These are phyloP conservation scores for Tetracladium marchalianum DNA, from an alignment of 495 filamentous ascomycete species.

Conservation along the genomic window DNA sequence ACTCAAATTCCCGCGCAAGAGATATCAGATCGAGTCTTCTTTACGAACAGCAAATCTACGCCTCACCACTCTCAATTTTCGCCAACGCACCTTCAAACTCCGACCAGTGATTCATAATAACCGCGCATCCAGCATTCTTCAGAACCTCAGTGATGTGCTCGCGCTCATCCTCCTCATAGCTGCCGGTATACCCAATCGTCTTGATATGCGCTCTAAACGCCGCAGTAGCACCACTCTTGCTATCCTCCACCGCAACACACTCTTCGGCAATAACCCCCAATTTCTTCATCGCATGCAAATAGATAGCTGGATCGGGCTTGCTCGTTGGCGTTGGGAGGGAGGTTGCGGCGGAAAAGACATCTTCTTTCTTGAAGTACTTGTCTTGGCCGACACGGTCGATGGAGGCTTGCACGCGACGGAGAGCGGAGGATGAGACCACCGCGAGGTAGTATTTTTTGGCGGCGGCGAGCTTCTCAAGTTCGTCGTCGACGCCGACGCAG, in stretches of 20 bases:
- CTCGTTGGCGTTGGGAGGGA: constrained; percentile 67
- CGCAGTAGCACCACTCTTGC: constrained; percentile 73
- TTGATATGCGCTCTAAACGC: constrained; percentile 76
- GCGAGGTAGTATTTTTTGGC: constrained; percentile 63
- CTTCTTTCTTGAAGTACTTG: constrained; percentile 64
- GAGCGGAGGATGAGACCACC: constrained; percentile 73
- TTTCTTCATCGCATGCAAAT: constrained; percentile 67
- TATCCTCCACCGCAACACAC: constrained; percentile 83
- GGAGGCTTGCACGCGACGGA: constrained; percentile 67
- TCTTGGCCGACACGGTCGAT: constrained; percentile 74
- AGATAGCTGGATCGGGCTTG: constrained; percentile 93
- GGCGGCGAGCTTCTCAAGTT: constrained; percentile 54
- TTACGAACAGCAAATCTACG: not conserved
- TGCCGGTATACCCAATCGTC: constrained; percentile 80
- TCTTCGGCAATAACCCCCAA: constrained; percentile 65
- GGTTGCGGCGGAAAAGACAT: constrained; percentile 77
- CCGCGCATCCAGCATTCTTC: constrained; percentile 56
- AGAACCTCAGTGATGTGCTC: constrained; percentile 62
- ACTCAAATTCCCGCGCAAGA: no score
- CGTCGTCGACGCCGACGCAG: constrained; percentile 63
- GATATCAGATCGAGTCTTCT: no score
- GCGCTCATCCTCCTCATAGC: constrained; percentile 62
- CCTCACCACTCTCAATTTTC: constrained; percentile 44
- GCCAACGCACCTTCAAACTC: constrained; percentile 65
- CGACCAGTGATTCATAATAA: constrained; percentile 80